Conservation (phyloP, 2,329 filamentous ascomycete genomes). For the Alternaria angustiovoidea region DNA sequence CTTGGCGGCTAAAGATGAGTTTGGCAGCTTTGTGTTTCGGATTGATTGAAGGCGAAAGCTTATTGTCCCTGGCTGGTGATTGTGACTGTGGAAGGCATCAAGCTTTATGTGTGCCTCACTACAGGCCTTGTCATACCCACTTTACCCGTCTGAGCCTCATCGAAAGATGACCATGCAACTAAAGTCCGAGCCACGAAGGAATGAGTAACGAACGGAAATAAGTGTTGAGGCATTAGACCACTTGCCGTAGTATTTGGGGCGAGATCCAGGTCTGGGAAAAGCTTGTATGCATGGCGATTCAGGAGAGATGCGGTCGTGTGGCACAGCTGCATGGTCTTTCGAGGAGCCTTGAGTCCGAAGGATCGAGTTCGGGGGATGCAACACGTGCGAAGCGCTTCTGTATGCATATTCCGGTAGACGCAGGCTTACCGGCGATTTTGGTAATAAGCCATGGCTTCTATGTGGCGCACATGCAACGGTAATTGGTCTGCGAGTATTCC, state of each 20-base stretch:
- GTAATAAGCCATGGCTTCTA: not conserved
- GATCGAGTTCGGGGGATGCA: not conserved
- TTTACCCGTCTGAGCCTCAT: not conserved
- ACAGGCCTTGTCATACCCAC: not conserved
- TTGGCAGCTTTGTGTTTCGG: not conserved
- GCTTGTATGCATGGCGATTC: not conserved
- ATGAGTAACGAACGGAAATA: not conserved
- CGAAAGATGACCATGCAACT: not conserved
- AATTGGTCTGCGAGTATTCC: not conserved
- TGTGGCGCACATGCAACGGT: not conserved
- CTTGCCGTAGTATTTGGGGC: not conserved
- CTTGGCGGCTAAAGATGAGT: not conserved
- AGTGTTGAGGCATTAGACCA: not conserved
- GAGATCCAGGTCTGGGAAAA: not conserved
- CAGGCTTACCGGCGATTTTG: not conserved
- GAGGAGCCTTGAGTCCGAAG: not conserved
- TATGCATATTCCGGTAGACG: not conserved
- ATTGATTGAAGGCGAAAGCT: conserved; percentile 4
- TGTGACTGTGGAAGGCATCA: conserved; percentile 6
- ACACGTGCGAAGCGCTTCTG: not conserved
- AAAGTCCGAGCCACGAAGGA: not conserved
- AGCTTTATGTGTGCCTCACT: conserved; percentile 12
- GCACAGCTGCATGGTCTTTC: not conserved
- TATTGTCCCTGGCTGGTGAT: conserved; percentile 3
- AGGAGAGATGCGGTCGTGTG: not conserved